These are phyloP conservation scores for Mycena albidolilacea DNA, from an alignment of 768 basidiomycete genomes.

Conservation along the genomic window DNA sequence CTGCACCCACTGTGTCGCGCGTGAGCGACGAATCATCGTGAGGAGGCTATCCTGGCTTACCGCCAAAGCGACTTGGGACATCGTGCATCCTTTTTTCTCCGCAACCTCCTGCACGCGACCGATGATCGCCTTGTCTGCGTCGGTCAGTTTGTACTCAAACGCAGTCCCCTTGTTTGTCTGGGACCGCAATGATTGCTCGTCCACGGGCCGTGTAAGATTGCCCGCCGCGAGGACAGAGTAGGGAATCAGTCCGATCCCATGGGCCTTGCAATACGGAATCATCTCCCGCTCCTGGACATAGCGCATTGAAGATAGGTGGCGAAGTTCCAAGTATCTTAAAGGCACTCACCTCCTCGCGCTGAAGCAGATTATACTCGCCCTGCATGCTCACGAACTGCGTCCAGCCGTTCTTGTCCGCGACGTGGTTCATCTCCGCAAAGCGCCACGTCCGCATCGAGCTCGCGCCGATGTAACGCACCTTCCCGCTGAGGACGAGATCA, in stretches of 20 bases:
- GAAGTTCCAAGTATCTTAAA: not conserved
- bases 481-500: slow-evolving; percentile 58
- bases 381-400: slow-evolving; percentile 73
- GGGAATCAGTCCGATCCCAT: slow-evolving; percentile 69
- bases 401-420: slow-evolving; percentile 61
- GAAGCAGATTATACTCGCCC: slow-evolving; percentile 66
- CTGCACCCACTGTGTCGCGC: slow-evolving; percentile 48
- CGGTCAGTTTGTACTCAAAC: slow-evolving; percentile 41
- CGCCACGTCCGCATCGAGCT: slow-evolving; percentile 65
- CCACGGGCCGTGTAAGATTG: slow-evolving; percentile 54
- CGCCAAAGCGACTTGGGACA: slow-evolving; percentile 63
- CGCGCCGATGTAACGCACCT: slow-evolving; percentile 62
- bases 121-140: slow-evolving; percentile 51
- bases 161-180: slow-evolving; percentile 37
- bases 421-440: slow-evolving; percentile 59
- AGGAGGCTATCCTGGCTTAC: not conserved
- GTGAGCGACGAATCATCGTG: not conserved
- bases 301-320: not conserved
- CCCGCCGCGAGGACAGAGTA: slow-evolving; percentile 62
- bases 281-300: slow-evolving; percentile 59
- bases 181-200: slow-evolving; percentile 42
- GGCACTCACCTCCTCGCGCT: slow-evolving; percentile 61
- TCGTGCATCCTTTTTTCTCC: slow-evolving; percentile 55
- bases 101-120: slow-evolving; percentile 59
- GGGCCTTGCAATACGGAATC: slow-evolving; percentile 60